phyloP scores from a whole-genome alignment of 441 rosid species.

The Jatropha podagrica region DNA sequence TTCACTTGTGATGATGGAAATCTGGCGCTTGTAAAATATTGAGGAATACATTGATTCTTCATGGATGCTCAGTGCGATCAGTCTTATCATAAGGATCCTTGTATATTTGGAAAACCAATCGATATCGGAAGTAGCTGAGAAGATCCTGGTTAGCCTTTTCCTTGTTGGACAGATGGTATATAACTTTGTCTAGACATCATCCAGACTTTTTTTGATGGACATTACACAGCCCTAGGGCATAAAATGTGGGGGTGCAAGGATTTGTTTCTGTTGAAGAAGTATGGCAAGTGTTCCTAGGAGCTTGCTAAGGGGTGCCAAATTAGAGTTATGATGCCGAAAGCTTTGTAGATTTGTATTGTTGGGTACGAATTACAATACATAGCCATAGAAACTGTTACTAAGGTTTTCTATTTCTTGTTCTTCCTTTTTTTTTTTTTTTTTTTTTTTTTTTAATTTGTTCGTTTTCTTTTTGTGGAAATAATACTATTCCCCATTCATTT shows the following conservation, averaged over 20 bases:
- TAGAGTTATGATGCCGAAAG: constrained; percentile 40
- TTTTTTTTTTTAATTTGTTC: constrained; percentile 3
- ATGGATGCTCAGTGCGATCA: constrained; percentile 24
- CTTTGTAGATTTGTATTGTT: constrained; percentile 44
- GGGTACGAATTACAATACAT: constrained; percentile 22
- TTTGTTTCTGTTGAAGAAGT: constrained; percentile 22
- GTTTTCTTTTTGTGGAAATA: constrained; percentile 27
- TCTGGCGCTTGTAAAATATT: constrained; percentile 26
- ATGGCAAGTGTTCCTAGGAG: constrained; percentile 2
- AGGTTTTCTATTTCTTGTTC: constrained; percentile 10
- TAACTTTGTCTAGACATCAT: constrained; percentile 27
- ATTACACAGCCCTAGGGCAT: constrained; percentile 21
- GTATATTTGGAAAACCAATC: constrained; percentile 34
- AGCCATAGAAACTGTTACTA: constrained; percentile 32
- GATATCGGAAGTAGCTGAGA: constrained; percentile 18
- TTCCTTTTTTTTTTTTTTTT: not conserved
- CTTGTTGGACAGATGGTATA: constrained; percentile 26
- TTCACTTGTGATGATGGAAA: constrained; percentile 23
- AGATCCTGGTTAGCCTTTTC: constrained; percentile 26
- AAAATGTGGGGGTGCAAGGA: constrained; percentile 23
- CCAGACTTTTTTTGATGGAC: constrained; percentile 27
- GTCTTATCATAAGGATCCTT: constrained; percentile 27
- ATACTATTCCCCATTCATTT: constrained; percentile 25
- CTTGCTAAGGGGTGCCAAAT: constrained; percentile 22
- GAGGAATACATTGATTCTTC: constrained; percentile 23